Conservation (phyloP, 2,329 filamentous ascomycete genomes). For the Stagonosporopsis chrysanthemi region DNA sequence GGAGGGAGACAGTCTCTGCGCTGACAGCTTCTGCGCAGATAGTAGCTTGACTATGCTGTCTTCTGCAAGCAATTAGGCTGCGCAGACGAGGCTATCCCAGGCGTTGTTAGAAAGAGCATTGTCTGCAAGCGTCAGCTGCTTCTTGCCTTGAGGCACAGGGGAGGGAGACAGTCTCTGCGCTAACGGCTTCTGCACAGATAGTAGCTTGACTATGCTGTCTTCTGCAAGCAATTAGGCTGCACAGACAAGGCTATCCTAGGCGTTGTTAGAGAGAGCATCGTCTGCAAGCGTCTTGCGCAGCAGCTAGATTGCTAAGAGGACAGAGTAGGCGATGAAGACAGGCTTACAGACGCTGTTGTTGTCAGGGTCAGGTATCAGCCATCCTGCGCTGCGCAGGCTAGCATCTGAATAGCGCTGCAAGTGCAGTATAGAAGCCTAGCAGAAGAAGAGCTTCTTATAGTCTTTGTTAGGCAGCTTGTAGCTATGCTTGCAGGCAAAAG, state of each 20-base stretch:
- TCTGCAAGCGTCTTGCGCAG: not conserved
- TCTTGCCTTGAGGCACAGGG: too few species aligned
- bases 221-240: too few species aligned
- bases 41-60: not conserved
- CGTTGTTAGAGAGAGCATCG: too few species aligned
- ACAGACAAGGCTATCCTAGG: too few species aligned
- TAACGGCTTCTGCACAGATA: too few species aligned
- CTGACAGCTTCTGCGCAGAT: constrained; percentile 3
- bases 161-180: too few species aligned
- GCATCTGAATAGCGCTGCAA: constrained; percentile 1
- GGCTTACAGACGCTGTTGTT: constrained; percentile 3
- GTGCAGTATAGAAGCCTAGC: not conserved
- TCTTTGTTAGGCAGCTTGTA: constrained; percentile 2
- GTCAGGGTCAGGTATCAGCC: constrained; percentile 1
- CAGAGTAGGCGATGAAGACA: constrained; percentile 5
- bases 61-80: not conserved
- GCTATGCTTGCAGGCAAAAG: not conserved
- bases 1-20: too few species aligned
- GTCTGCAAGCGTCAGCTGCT: too few species aligned
- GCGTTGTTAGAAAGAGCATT: not conserved
- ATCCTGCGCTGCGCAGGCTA: constrained; percentile 1
- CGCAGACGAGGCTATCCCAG: constrained; percentile 1
- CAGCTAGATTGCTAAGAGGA: constrained; percentile 4
- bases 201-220: too few species aligned
- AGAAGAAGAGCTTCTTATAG: constrained; percentile 3